Base-by-base conservation (phyloP, 2,329 filamentous ascomycete genomes). In the Scleromitrula shiraiana region DNA sequence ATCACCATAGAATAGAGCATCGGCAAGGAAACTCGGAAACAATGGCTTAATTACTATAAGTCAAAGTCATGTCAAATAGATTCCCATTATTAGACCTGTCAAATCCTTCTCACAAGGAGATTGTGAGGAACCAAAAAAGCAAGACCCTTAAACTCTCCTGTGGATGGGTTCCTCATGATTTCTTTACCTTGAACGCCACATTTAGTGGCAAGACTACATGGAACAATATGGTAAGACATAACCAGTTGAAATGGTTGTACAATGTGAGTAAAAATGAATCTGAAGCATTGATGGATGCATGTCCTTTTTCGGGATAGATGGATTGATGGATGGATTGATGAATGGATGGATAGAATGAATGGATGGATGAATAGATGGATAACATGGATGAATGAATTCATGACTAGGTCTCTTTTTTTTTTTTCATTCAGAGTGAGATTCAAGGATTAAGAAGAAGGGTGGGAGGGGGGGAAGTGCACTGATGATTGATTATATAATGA, bases 191-290 rank as follows among this genome's bases (percentile, higher is more conserved):
- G 29, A 35, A 43, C 41, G 41, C 30, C 41, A 19, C 12, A 10
- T 33, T 4, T 9, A 22, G 9, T 32, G 36, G 22, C 37, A 26
- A 35, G 37, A 37, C 36, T 41, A 41, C 27, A 35, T 37, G 29
- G 19, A 12, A 26, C 9, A 26, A 15, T 22, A 27, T 3, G 20
- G 14, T 27, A 27, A 47, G 38, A 47, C 36, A 41, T 41, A 20
- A 2, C 44, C 44, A 47, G 44, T 47, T n/a, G 44, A 47, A 35
- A 30, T 41, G 44, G 44, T 37, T 35, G 33, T 41, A 27, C 33
- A 22, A 12, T 35, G 2, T 12, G 17, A n/a, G 44, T 7, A 20
- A 17, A 41, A 47, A 41, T 47, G 38, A 15, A 47, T 41, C 36
- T 47, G 44, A 47, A 47, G 44, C 44, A 41, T 41, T 8, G 23